These are phyloP conservation scores for Metschnikowia colocasiae DNA, from an alignment of 805 yeast species.

Conservation along the genomic window DNA sequence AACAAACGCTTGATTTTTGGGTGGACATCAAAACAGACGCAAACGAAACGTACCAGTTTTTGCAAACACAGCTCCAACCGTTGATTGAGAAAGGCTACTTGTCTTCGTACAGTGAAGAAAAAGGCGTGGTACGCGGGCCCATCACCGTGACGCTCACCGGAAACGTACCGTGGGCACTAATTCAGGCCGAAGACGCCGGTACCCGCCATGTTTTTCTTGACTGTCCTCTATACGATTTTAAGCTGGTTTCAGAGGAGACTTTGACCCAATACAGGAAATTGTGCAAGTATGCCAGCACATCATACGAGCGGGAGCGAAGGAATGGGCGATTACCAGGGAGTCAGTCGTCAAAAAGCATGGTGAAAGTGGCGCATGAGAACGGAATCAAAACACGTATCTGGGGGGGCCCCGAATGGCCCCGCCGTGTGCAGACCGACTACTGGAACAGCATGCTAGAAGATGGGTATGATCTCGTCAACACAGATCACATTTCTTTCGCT, in stretches of 20 bases:
- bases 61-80: conserved; percentile 44
- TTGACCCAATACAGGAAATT: conserved; percentile 24
- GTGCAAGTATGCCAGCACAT: conserved; percentile 42
- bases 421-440: conserved; percentile 37
- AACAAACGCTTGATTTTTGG: conserved; percentile 54
- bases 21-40: conserved; percentile 63
- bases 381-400: conserved; percentile 61
- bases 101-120: conserved; percentile 42
- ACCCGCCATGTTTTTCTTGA: conserved; percentile 47
- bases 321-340: background rate
- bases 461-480: conserved; percentile 59
- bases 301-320: conserved; percentile 31
- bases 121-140: conserved; percentile 46
- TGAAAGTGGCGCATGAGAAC: conserved; percentile 45
- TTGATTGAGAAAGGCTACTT: conserved; percentile 49
- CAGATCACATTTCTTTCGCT: conserved; percentile 53
- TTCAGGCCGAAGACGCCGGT: conserved; percentile 17
- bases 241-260: conserved; percentile 21
- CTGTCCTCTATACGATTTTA: conserved; percentile 43
- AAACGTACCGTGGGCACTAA: conserved; percentile 46
- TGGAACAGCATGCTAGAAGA: conserved; percentile 46
- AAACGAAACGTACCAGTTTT: conserved; percentile 40
- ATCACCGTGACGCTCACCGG: conserved; percentile 66
- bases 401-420: conserved; percentile 73
- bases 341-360: conserved; percentile 18